A percentile compares a stretch with the other conserved stretches of the same genome.
Evolutionary conservation across 176 grass and related monocot genomes (phyloP).

Genomic region (Raddia distichophylla): DNA sequence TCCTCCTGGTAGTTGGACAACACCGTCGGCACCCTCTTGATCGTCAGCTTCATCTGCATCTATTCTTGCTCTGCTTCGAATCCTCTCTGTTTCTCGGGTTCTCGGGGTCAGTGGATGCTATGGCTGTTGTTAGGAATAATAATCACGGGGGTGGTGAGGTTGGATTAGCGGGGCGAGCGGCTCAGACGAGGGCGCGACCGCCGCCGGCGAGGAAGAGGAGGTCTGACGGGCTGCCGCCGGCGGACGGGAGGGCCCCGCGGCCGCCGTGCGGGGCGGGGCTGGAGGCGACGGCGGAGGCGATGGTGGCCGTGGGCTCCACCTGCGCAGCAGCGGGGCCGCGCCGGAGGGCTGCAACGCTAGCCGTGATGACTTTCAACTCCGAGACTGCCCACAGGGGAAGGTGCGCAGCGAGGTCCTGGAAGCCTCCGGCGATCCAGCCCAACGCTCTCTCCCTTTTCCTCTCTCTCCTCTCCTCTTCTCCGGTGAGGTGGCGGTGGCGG

Average conservation of each 20-base stretch:
- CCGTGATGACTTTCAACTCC: conserved; percentile 86
- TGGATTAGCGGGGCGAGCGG: neutral
- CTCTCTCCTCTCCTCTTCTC: conserved; percentile 13
- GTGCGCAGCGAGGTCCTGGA: neutral
- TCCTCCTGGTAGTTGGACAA: conserved; percentile 98
- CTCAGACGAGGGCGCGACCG: conserved; percentile 47
- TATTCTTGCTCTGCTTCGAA: conserved; percentile 7
- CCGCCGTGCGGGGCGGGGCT: conserved; percentile 89
- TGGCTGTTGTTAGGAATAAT: neutral
- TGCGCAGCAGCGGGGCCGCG: conserved; percentile 74
- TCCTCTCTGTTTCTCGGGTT: conserved; percentile 22
- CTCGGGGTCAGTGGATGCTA: neutral
- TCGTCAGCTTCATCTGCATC: conserved; percentile 86
- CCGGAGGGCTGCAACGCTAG: conserved; percentile 79
- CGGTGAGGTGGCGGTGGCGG: conserved; percentile 5
- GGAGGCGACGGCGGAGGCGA: conserved; percentile 25
- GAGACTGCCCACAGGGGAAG: neutral
- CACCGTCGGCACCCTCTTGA: conserved; percentile 89
- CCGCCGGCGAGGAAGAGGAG: conserved; percentile 99
- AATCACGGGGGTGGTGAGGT: neutral
- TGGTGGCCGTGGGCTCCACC: conserved; percentile 68
- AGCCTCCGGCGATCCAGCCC: neutral
- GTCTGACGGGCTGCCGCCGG: conserved; percentile 92
- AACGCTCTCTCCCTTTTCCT: neutral
- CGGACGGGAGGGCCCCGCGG: conserved; percentile 89